Evolutionary conservation across 2,329 filamentous ascomycete genomes (phyloP).

Genomic region (Nakataea oryzae): DNA sequence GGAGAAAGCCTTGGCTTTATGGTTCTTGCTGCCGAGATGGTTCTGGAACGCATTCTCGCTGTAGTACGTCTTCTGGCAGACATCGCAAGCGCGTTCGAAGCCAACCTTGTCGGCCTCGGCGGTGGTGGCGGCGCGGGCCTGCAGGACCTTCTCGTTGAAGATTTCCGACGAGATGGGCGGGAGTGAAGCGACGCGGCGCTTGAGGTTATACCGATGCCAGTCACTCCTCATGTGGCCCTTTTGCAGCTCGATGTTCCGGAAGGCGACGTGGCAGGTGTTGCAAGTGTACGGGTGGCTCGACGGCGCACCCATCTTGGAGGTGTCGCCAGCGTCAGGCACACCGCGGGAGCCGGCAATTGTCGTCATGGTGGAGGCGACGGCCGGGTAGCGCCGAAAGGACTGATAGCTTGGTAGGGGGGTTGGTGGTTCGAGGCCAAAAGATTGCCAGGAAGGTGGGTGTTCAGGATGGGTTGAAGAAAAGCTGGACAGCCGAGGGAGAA

Average conservation of each 20-base stretch:
- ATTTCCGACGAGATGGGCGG: conserved; percentile 85
- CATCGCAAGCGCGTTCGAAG: conserved; percentile 72
- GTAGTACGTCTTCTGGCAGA: conserved; percentile 87
- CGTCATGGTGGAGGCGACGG: conserved; percentile 30
- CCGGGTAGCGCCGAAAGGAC: background rate
- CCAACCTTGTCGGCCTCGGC: conserved; percentile 81
- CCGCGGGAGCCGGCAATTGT: conserved; percentile 29
- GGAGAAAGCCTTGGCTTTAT: conserved; percentile 58
- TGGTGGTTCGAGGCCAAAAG: no score
- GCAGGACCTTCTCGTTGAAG: conserved; percentile 91
- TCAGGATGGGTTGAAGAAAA: background rate
- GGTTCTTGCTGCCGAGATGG: conserved; percentile 83
- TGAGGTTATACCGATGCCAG: conserved; percentile 98
- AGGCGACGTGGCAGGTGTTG: conserved; percentile 96
- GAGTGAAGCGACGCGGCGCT: conserved; percentile 81
- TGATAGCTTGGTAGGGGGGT: background rate
- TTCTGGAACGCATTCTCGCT: conserved; percentile 95
- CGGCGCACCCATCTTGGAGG: conserved; percentile 18
- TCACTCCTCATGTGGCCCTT: conserved; percentile 95
- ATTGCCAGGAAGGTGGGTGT: background rate
- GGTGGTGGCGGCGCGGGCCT: conserved; percentile 73
- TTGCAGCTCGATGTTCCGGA: conserved; percentile 87
- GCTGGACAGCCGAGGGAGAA: no score
- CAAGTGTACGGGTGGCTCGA: conserved; percentile 84
- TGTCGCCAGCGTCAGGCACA: conserved; percentile 14